Evolutionary conservation across 2,329 filamentous ascomycete genomes (phyloP).

Genomic region (Calonectria honghensis): DNA sequence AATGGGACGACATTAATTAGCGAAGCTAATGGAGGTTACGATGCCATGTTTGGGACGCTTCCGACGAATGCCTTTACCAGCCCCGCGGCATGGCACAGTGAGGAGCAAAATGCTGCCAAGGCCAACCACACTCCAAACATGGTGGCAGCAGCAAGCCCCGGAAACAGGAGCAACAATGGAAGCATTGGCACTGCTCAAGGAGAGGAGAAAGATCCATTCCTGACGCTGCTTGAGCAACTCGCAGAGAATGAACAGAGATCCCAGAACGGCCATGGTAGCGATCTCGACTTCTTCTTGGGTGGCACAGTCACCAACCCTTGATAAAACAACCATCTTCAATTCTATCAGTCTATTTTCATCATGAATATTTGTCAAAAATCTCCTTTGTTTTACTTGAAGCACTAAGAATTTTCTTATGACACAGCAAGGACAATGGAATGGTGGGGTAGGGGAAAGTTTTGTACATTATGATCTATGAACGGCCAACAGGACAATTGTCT

Average conservation of each 20-base stretch:
- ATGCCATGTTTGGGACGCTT: constrained; percentile 76
- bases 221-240: constrained; percentile 86
- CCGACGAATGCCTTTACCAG: constrained; percentile 73
- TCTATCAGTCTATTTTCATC: constrained; percentile 33
- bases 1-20: constrained; percentile 55
- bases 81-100: constrained; percentile 70
- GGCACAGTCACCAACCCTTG: constrained; percentile 46
- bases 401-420: constrained; percentile 19
- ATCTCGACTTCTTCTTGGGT: constrained; percentile 85
- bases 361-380: background rate
- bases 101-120: constrained; percentile 56
- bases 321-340: constrained; percentile 21
- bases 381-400: constrained; percentile 7
- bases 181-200: constrained; percentile 69
- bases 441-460: constrained; percentile 20
- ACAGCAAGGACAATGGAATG: background rate
- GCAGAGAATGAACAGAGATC: constrained; percentile 83
- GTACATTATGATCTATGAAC: constrained; percentile 38
- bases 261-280: constrained; percentile 79
- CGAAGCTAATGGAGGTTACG: constrained; percentile 65
- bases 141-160: constrained; percentile 62
- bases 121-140: constrained; percentile 49
- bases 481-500: constrained; percentile 33
- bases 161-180: constrained; percentile 69
- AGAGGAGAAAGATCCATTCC: constrained; percentile 87